Base-by-base conservation (phyloP, 768 basidiomycete species). In the Boletus edulis region DNA sequence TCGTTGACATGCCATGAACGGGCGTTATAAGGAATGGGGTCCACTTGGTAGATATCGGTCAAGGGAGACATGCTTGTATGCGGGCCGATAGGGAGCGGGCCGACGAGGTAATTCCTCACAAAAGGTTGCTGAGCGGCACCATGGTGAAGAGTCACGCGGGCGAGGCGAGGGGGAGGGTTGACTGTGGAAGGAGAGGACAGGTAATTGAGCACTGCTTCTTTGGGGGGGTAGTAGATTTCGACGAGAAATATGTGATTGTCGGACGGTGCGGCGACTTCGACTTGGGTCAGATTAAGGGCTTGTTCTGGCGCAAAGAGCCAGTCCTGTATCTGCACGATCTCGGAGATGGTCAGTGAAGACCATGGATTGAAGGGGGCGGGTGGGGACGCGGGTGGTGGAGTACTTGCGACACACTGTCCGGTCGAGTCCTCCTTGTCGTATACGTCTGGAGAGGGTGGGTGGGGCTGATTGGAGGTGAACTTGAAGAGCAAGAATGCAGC, bases 21-120 rank as follows among this genome's bases (percentile, higher is more conserved):
- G n/a, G 78, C 79, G 55, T 84, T 82, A 69, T 73, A 80, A 12
- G 84, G 83, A 42, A 85, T 78, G 10, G 74, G 70, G 5, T 75
- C 72, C 15, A 75, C 72, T 53, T 82, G 81, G 62, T 82, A 84
- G 34, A 82, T 80, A 46, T 80, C 78, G 15, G 67, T 77, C 53
- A 81, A 67, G 17, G 67, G 68, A n/a, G 69, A 63, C 46, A 85
- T 67, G 3, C 40, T 63, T 6, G 82, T 81, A 15, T 65, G 49
- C 5, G 57, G 45, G 32, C 73, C 65, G 18, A 82, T 61, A 5
- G 84, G 83, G 10, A 86, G 70, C 1, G 84, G 84, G 0, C 84
- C 84, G 17, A 86, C 76, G 9, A 84, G 68, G 60, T 84, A 83
- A 59, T 84, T 81, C 52, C 68, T 73, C 35, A 84, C 75, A n/a